phyloP scores from a whole-genome alignment of 257 asterid genomes.

The Linaria vulgaris region DNA sequence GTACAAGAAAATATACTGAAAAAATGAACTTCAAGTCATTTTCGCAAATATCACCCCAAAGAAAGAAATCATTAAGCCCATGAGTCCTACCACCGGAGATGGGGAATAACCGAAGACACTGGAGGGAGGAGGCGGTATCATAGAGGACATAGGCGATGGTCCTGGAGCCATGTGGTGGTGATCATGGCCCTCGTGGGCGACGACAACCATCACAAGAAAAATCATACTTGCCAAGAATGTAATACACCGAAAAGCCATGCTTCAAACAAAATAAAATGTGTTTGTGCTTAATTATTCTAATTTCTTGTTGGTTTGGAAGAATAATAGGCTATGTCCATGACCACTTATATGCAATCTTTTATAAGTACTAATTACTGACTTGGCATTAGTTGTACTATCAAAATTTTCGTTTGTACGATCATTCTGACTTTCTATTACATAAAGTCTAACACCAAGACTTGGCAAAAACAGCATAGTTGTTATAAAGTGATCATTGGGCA shows the following conservation, averaged over 20 bases:
- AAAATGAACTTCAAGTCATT: conserved; percentile 32
- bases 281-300: neutral
- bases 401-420: neutral
- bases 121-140: conserved; percentile 17
- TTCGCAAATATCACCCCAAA: conserved; percentile 28
- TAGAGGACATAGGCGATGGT: conserved; percentile 17
- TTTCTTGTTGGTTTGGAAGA: neutral
- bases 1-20: neutral
- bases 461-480: neutral
- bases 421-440: neutral
- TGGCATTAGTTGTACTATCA: neutral
- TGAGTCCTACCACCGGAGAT: conserved; percentile 29
- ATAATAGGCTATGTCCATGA: neutral
- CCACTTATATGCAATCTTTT: neutral
- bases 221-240: conserved; percentile 11
- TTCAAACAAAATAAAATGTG: neutral
- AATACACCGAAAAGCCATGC: conserved; percentile 10
- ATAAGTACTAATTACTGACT: neutral
- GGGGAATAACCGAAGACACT: conserved; percentile 24
- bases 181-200: conserved; percentile 25
- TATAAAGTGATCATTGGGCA: neutral
- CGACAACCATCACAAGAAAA: conserved; percentile 14
- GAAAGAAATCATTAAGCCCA: conserved; percentile 35
- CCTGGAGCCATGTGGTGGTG: conserved; percentile 27
- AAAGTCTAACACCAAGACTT: neutral